Conservation (phyloP, 1,284 basidiomycete species). For the Mycosarcoma mackinlayi region DNA sequence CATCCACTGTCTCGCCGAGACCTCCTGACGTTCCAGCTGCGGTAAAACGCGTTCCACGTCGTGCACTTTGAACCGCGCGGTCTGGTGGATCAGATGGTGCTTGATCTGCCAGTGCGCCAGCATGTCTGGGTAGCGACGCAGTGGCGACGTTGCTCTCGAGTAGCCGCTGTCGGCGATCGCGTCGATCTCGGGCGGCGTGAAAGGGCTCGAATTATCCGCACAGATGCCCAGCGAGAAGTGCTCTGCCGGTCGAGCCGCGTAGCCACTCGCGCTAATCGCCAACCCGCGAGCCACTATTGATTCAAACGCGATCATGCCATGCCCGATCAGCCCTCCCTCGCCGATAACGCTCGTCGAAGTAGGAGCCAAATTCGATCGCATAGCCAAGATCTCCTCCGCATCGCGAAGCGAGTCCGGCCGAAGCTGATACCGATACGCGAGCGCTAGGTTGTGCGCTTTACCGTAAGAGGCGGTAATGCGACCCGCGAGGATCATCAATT, state of each 20-base stretch:
- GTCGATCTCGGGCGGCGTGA: conserved; percentile 1
- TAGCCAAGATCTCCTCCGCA: conserved; percentile 61
- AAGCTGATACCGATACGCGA: conserved; percentile 75
- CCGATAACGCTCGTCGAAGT: conserved; percentile 5
- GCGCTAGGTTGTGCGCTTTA: conserved; percentile 75
- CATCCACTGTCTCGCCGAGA: conserved; percentile 34
- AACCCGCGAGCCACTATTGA: conserved; percentile 25
- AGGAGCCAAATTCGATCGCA: conserved; percentile 60
- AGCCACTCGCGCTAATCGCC: conserved; percentile 17
- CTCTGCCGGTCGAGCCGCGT: conserved; percentile 70
- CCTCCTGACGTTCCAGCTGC: conserved; percentile 50
- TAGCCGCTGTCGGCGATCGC: conserved; percentile 71
- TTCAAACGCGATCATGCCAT: conserved; percentile 33
- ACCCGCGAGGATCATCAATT: conserved; percentile 86
- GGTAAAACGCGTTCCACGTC: conserved; percentile 29
- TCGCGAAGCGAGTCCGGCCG: conserved; percentile 64
- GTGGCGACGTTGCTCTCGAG: conserved; percentile 83
- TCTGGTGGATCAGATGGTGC: conserved; percentile 71
- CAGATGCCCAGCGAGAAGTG: conserved; percentile 81
- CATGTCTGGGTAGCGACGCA: conserved; percentile 86
- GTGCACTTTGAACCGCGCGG: conserved; percentile 5
- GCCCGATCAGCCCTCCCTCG: conserved; percentile 10
- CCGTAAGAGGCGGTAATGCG: conserved; percentile 81
- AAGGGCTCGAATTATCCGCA: conserved; percentile 60
- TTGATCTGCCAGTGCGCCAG: conserved; percentile 95